Evolutionary conservation across 139 green algal genomes (phyloP), one percentile per base, ranked within the genome.

Genomic region (Tetradesmus lagerheimii): DNA sequence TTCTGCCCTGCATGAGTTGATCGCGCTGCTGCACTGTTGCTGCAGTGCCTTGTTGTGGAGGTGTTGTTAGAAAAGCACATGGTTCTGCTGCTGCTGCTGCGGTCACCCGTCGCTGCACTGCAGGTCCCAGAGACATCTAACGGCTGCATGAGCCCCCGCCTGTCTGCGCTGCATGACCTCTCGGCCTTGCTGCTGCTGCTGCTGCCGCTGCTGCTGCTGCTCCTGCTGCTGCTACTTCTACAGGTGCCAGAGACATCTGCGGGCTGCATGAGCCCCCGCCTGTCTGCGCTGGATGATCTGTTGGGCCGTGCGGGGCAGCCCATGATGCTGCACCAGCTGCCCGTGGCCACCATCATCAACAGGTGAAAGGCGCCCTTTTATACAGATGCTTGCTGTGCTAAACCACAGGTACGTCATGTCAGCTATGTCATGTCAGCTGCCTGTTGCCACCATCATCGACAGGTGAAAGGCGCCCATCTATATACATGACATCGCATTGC

Each of bases 331-430:
- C 37, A 77, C 43, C 29, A 88, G 37, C 64, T 88, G 83, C 83
- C 83, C 12, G 83, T 88, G 18, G n/a, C 23, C 15, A 34, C 29
- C 20, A 88, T 88, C 16, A 35, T 88, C 62, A 88, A 62, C 83
- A 88, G 83, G 83, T 80, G 57, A 43, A 62, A 2, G 25, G 14
- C 25, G 18, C 43, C n/a, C n/a, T n/a, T n/a, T n/a, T n/a, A n/a
- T n/a, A n/a, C n/a, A n/a, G n/a, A n/a, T n/a, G n/a, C n/a, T n/a
- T n/a, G n/a, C n/a, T n/a, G n/a, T n/a, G n/a, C n/a, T n/a, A n/a
- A n/a, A n/a, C n/a, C n/a, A n/a, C n/a, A n/a, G n/a, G n/a, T n/a
- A n/a, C n/a, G n/a, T n/a, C n/a, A n/a, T n/a, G n/a, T n/a, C n/a
- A n/a, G n/a, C n/a, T n/a, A n/a, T n/a, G n/a, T n/a, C n/a, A n/a